Evolutionary conservation across 2,329 filamentous ascomycete genomes (phyloP).

Genomic region (Lasiodiplodia theobromae): DNA sequence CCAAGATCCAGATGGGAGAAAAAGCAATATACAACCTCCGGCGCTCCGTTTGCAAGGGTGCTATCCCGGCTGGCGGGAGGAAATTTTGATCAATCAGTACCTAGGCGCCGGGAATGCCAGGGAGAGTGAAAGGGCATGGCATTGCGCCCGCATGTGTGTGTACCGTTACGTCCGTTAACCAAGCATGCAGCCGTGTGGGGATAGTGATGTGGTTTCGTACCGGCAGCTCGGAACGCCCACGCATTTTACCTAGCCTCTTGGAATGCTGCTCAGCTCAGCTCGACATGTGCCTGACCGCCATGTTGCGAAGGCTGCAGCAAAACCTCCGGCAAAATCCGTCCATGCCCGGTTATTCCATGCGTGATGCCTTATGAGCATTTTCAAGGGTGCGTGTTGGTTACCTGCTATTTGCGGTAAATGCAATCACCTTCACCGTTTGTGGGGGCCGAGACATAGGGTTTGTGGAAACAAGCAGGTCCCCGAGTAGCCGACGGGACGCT

Average conservation of each 20-base stretch:
- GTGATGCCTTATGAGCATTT: neutral
- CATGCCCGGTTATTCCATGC: neutral
- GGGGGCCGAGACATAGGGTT: neutral
- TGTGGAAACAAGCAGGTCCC: neutral
- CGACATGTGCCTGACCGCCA: neutral
- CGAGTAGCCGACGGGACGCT: neutral
- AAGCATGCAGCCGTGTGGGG: neutral
- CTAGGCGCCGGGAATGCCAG: neutral
- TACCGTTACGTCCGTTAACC: neutral
- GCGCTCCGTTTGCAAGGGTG: neutral
- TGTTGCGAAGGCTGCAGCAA: neutral
- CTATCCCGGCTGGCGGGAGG: neutral
- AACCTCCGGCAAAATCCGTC: neutral
- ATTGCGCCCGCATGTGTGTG: neutral
- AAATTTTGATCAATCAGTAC: neutral
- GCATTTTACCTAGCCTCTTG: neutral
- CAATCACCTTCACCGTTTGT: neutral
- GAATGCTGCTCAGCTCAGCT: neutral
- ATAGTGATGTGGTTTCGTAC: neutral
- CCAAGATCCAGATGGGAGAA: neutral
- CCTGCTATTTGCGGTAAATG: neutral
- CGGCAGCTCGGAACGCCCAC: neutral
- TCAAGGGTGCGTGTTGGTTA: slow-evolving; percentile 5
- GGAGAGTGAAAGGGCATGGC: neutral
- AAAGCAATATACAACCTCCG: neutral